Evolutionary conservation across 2,329 filamentous ascomycete genomes (phyloP).

Genomic region (Epicoccum sorghinum): DNA sequence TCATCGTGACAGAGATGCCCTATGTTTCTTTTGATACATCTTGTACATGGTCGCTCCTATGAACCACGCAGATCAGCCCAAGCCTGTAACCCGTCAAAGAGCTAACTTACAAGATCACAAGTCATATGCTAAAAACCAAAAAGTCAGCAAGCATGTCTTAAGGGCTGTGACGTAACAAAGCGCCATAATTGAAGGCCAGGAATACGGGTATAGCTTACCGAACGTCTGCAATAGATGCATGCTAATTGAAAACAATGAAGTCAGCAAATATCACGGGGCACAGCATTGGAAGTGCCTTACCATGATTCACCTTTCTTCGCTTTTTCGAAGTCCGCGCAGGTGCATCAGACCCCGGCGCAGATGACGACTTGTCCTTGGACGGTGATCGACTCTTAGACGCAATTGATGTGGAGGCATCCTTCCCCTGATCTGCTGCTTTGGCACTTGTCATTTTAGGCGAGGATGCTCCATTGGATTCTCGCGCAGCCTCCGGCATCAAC

Average conservation of each 20-base stretch:
- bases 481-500: conserved; percentile 49
- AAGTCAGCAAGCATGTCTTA: conserved; percentile 42
- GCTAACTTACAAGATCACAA: conserved; percentile 55
- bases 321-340: conserved; percentile 52
- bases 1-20: conserved; percentile 98
- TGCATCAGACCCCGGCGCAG: conserved; percentile 38
- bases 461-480: conserved; percentile 46
- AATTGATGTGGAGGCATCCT: conserved; percentile 31
- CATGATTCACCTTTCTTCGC: conserved; percentile 61
- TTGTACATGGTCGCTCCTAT: conserved; percentile 92
- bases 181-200: conserved; percentile 24
- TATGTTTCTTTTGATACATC: conserved; percentile 98
- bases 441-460: conserved; percentile 42
- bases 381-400: conserved; percentile 37
- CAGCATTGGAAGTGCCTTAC: conserved; percentile 38
- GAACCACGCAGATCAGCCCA: conserved; percentile 45
- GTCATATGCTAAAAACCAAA: conserved; percentile 56
- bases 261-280: conserved; percentile 39
- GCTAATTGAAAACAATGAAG: conserved; percentile 40
- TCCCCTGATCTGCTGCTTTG: conserved; percentile 38
- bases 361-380: conserved; percentile 36
- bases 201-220: conserved; percentile 49
- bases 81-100: conserved; percentile 21
- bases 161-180: conserved; percentile 15
- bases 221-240: conserved; percentile 61